Evolutionary conservation across 805 yeast genomes (phyloP).

Genomic region (Zygosaccharomyces gambellarensis): DNA sequence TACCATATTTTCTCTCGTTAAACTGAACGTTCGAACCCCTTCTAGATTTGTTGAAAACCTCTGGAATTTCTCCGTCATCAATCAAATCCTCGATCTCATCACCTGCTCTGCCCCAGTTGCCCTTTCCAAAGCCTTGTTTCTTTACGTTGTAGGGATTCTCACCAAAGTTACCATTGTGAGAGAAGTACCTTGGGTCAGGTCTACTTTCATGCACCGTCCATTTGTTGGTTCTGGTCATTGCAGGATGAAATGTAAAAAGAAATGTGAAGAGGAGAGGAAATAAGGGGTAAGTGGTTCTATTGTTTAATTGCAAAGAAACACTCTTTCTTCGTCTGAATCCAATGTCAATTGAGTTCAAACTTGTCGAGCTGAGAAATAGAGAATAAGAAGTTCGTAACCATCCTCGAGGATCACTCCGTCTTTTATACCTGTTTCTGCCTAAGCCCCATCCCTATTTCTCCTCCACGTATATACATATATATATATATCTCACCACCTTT

Average conservation of each 20-base stretch:
- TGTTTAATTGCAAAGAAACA: too few species aligned
- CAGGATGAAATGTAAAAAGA: not conserved
- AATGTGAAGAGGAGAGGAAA: too few species aligned
- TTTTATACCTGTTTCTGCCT: not conserved
- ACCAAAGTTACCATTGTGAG: constrained; percentile 66
- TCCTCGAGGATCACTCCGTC: not conserved
- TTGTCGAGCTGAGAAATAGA: not conserved
- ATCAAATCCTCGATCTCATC: constrained; percentile 67
- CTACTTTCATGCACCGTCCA: constrained; percentile 62
- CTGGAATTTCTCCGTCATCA: constrained; percentile 52
- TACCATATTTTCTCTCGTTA: constrained; percentile 40
- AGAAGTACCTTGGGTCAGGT: constrained; percentile 65
- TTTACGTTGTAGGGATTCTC: constrained; percentile 71
- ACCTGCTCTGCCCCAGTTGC: constrained; percentile 82
- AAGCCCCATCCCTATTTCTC: not conserved
- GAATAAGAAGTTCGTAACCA: not conserved
- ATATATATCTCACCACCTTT: not conserved
- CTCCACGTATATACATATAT: not conserved
- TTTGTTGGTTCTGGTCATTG: constrained; percentile 75
- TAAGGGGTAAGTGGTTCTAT: too few species aligned
- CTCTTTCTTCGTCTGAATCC: too few species aligned
- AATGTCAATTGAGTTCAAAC: not conserved
- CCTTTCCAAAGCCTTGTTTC: constrained; percentile 81
- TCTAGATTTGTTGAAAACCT: constrained; percentile 43
- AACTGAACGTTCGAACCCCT: constrained; percentile 47